These are phyloP conservation scores for Silene latifolia DNA, from an alignment of 148 eudicot species.

Conservation along the genomic window DNA sequence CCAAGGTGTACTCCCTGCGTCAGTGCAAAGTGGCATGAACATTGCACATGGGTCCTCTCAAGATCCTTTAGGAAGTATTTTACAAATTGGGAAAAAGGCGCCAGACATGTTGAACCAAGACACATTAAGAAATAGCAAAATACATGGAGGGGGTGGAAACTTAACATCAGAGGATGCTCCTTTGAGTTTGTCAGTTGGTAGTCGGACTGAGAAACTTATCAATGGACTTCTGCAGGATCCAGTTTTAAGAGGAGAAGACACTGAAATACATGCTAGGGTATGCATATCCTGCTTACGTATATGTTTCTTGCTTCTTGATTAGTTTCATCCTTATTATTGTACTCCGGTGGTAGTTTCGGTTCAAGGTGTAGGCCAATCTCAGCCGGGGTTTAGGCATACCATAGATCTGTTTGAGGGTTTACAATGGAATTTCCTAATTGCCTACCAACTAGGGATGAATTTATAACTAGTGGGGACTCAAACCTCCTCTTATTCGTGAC, in stretches of 20 bases:
- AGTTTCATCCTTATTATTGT: neutral
- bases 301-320: neutral
- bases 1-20: slow-evolving; percentile 58
- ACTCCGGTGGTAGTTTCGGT: neutral
- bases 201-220: slow-evolving; percentile 58
- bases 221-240: slow-evolving; percentile 64
- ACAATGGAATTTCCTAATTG: too few relatives aligned
- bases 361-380: too few relatives aligned
- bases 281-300: neutral
- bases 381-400: too few relatives aligned
- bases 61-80: slow-evolving; percentile 46
- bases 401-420: too few relatives aligned
- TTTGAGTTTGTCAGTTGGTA: slow-evolving; percentile 35
- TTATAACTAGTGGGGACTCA: too few relatives aligned
- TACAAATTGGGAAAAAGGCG: slow-evolving; percentile 34
- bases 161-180: slow-evolving; percentile 36
- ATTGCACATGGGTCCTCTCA: slow-evolving; percentile 32
- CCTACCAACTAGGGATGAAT: too few relatives aligned
- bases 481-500: too few relatives aligned
- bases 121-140: slow-evolving; percentile 25
- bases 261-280: slow-evolving; percentile 40
- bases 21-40: slow-evolving; percentile 52
- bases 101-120: slow-evolving; percentile 27
- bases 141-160: slow-evolving; percentile 23
- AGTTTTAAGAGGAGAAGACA: slow-evolving; percentile 40